Evolutionary conservation across 768 basidiomycete genomes (phyloP), one percentile per base, ranked within the genome.

Genomic region (Polyporus arcularius): DNA sequence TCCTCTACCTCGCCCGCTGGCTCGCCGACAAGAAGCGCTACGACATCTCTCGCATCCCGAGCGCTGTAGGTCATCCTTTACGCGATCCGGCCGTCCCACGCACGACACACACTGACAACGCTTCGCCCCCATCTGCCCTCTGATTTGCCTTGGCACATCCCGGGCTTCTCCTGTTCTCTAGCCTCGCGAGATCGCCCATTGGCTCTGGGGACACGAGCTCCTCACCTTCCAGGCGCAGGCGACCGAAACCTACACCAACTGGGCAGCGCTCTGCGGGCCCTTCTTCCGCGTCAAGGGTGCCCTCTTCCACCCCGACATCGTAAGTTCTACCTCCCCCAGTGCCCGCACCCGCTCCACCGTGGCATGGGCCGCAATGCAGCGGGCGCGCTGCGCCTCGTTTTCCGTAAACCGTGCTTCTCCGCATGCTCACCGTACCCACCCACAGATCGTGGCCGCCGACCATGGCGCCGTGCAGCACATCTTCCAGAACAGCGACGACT

Each of bases 151-250:
- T 46, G 50, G 35, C 35, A 35, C 35, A 50, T 53, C 15, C 51
- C 55, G 18, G 18, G 10, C 39, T 26, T 48, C 11, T 38, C 38
- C 39, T 32, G 35, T 41, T 18, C 42, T 21, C 32, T 58, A 67
- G 65, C 61, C 62, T n/a, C 58, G 51, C 50, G 48, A 50, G 10
- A 9, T 60, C 52, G 62, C 66, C 10, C 63, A 60, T 45, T 67
- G 62, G 65, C 74, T 64, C 55, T 77, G 74, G 74, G 77, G 77
- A 6, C 77, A 78, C 61, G 77, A 78, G 61, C 68, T 72, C 38
- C 59, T 66, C 18, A 71, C 71, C 10, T 75, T 72, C 61, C 65
- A 76, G 40, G 72, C 73, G 38, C 67, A 74, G 45, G 70, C 72
- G 28, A 68, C 66, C 49, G 70, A 72, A 53, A 72, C 72, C 68